Evolutionary conservation across 2,329 filamentous ascomycete species (phyloP).

Genomic region (Exophiala sideris): DNA sequence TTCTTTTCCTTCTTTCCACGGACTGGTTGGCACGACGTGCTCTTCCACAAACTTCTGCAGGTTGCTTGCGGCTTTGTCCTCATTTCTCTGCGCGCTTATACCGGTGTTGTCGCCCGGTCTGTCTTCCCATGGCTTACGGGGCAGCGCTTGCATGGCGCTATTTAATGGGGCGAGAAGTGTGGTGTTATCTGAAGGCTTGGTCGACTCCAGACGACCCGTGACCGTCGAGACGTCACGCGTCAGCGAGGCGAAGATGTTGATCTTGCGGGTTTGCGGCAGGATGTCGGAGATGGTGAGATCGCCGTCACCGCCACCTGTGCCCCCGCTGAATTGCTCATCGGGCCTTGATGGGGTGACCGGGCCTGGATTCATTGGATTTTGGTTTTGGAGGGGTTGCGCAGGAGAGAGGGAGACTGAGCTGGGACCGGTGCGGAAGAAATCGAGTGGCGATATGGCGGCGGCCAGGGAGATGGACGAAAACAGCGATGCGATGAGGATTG

Average conservation of each 20-base stretch:
- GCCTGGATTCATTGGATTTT: slow-evolving; percentile 22
- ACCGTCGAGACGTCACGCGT: slow-evolving; percentile 71
- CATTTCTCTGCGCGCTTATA: slow-evolving; percentile 56
- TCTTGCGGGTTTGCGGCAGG: slow-evolving; percentile 70
- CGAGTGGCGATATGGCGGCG: slow-evolving; percentile 10
- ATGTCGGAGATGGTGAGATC: slow-evolving; percentile 76
- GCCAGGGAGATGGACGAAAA: slow-evolving; percentile 18
- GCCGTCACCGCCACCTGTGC: slow-evolving; percentile 15
- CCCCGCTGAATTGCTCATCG: not conserved
- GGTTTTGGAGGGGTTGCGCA: slow-evolving; percentile 3
- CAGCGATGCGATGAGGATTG: slow-evolving; percentile 9
- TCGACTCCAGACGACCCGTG: slow-evolving; percentile 60
- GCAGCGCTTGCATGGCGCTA: slow-evolving; percentile 70
- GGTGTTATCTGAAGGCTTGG: slow-evolving; percentile 62
- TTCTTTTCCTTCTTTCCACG: slow-evolving; percentile 66
- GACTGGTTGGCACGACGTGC: slow-evolving; percentile 71
- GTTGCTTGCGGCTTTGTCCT: slow-evolving; percentile 73
- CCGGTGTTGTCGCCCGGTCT: slow-evolving; percentile 22
- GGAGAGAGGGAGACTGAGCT: not conserved
- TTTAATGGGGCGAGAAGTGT: slow-evolving; percentile 88
- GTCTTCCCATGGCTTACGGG: slow-evolving; percentile 79
- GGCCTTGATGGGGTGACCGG: slow-evolving; percentile 6
- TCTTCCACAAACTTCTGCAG: slow-evolving; percentile 77
- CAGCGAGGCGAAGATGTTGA: slow-evolving; percentile 81
- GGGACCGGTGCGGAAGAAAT: slow-evolving; percentile 8